Base-by-base conservation (phyloP, 441 rosid genomes). In the Dalechampia spathulata region DNA sequence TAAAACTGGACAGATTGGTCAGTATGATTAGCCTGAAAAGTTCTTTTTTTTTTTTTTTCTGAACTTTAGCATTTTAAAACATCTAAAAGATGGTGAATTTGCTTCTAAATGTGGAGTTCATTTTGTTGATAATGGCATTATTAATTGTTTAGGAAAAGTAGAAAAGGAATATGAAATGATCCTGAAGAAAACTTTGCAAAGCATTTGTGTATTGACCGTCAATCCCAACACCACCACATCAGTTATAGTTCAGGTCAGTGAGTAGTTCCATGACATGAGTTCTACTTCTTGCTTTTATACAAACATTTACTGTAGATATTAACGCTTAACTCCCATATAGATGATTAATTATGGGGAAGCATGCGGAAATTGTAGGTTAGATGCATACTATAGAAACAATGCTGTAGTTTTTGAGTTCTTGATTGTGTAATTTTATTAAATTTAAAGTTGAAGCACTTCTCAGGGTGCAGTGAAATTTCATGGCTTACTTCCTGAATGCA, bases 181-280 rank as follows among this genome's bases (percentile, higher is more conserved):
- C 44, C 58, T 88, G 43, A 92, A 84, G 72, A 79, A 74, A 69
- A 92, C 96, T 48, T 69, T 92, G 75, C 91, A 84, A 62, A 84
- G 86, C 65, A 83, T 92, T 62, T 86, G 90, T 60, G 69, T 88
- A 48, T 69, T 84, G 77, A 84, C 90, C 1, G 55, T 83, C 39
- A 83, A 92, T 65, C 94, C 90, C 34, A 88, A 92, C 66, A 91
- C 95, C 49, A 86, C 95, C 11, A 84, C 96, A 0, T 86, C 95
- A 7, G 57, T 92, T 55, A 80, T 88, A 45, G 48, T 92, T 72
- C 91, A 88, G 82, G 98, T 91, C 32, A 50, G 66, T 25, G 7
- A 22, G 36, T 54, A 17, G 16, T 10, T 39, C 8, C 42, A 3
- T 15, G 19, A 3, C 5, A 9, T 13, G 12, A 37, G 12, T 7